Percentiles rank a stretch among this genome's conserved stretches.
These are phyloP conservation scores for Pseudogymnoascus sp. DNA, from an alignment of 2,329 filamentous ascomycete genomes.

Conservation along the genomic window DNA sequence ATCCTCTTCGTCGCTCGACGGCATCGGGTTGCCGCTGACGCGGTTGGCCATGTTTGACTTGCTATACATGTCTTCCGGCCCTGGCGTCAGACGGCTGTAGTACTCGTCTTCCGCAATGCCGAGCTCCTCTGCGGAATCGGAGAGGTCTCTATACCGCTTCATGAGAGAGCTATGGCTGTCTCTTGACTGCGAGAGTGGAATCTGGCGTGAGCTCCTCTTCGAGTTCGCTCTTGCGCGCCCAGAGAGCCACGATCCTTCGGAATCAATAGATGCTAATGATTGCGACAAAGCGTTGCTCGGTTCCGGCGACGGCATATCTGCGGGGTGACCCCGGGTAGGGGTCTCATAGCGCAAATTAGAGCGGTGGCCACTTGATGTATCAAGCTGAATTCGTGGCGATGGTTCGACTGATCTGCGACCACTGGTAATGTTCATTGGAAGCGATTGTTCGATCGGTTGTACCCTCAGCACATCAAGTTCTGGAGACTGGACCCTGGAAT, in stretches of 20 bases:
- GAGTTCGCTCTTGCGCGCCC: constrained; percentile 48
- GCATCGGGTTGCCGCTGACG: constrained; percentile 38
- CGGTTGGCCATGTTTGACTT: constrained; percentile 34
- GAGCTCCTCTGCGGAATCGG: constrained; percentile 57
- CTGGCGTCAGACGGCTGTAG: constrained; percentile 47
- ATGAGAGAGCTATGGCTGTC: constrained; percentile 35
- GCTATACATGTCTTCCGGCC: constrained; percentile 23
- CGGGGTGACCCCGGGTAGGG: constrained; percentile 36
- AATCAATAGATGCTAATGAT: constrained; percentile 89
- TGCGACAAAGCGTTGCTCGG: constrained; percentile 54
- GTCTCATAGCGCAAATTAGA: constrained; percentile 35
- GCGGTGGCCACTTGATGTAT: constrained; percentile 40
- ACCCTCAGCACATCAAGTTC: constrained; percentile 45
- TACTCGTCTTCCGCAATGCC: constrained; percentile 66
- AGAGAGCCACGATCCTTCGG: constrained; percentile 91
- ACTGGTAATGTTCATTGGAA: constrained; percentile 18
- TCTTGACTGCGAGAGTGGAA: constrained; percentile 33
- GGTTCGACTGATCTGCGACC: constrained; percentile 24
- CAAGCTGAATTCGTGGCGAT: constrained; percentile 34
- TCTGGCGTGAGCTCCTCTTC: constrained; percentile 28
- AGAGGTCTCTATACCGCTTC: constrained; percentile 43
- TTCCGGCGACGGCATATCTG: constrained; percentile 43
- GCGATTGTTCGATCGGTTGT: constrained; percentile 28
- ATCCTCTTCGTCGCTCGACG: constrained; percentile 53
- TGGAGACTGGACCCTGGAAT: constrained; percentile 72